Evolutionary conservation across 176 grass and related monocot genomes (phyloP).

Genomic region (Cymbopogon citratus): DNA sequence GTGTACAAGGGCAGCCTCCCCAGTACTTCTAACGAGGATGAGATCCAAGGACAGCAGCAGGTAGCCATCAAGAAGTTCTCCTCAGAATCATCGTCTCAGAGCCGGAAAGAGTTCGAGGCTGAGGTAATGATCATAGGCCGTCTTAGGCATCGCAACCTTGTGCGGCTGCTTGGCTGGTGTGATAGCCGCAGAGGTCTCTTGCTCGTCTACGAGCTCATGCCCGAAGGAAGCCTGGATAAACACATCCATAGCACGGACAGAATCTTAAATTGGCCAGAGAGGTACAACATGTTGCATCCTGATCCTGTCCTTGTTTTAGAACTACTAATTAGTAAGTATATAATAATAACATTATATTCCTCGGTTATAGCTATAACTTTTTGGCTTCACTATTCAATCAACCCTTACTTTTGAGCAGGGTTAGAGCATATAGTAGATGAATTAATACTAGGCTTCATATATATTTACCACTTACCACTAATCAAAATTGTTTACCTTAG

Average conservation of each 20-base stretch:
- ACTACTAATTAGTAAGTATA: too few species aligned
- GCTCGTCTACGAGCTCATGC: neutral
- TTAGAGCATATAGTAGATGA: too few species aligned
- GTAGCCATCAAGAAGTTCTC: slow-evolving; percentile 14
- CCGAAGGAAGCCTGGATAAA: slow-evolving; percentile 36
- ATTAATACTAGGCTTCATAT: too few species aligned
- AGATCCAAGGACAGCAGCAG: neutral
- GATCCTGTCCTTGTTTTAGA: too few species aligned
- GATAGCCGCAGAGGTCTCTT: neutral
- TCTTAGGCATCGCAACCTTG: neutral
- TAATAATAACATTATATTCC: too few species aligned
- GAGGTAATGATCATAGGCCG: neutral
- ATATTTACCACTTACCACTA: too few species aligned
- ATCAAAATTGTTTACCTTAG: too few species aligned
- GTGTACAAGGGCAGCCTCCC: too few species aligned
- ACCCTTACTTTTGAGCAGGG: too few species aligned
- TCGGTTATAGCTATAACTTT: too few species aligned
- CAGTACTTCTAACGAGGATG: too few species aligned
- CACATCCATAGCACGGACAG: neutral
- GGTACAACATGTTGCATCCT: neutral
- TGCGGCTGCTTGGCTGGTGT: neutral
- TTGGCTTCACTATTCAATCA: too few species aligned
- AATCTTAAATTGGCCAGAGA: neutral
- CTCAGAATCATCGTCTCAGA: neutral
- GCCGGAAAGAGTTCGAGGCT: neutral